Conservation (phyloP, 371 early-diverging fungal genomes). For the Coemansia sp. region DNA sequence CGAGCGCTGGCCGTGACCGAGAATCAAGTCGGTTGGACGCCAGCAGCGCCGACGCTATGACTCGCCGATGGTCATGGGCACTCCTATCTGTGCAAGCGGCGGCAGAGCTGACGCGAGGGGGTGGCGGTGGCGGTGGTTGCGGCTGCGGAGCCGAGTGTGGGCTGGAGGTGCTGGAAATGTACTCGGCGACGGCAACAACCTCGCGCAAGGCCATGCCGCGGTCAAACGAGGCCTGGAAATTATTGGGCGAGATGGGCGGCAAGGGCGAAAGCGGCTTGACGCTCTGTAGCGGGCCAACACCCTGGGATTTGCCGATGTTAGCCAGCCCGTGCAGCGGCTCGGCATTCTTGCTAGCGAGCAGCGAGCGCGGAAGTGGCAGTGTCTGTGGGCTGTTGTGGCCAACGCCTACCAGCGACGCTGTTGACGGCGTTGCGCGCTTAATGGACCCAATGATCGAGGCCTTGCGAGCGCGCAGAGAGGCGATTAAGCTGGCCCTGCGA, state of each 20-base stretch:
- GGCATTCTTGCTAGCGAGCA: too few species aligned
- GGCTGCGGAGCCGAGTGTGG: slow-evolving; percentile 15
- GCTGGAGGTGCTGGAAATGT: too few species aligned
- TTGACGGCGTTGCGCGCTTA: slow-evolving; percentile 23
- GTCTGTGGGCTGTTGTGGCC: not conserved
- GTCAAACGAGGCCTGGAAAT: slow-evolving; percentile 46
- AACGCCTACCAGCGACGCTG: not conserved
- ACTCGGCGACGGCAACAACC: too few species aligned
- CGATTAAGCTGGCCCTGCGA: slow-evolving; percentile 11
- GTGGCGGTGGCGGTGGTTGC: not conserved
- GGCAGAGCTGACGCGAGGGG: slow-evolving; percentile 28
- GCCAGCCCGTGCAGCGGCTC: slow-evolving; percentile 11
- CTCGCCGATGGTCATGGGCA: slow-evolving; percentile 13
- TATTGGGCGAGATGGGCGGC: slow-evolving; percentile 43
- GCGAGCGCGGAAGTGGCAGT: not conserved
- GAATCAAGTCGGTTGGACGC: not conserved
- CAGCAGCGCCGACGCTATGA: slow-evolving; percentile 20
- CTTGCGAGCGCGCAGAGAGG: slow-evolving; percentile 36
- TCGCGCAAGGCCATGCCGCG: slow-evolving; percentile 40
- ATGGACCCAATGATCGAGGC: slow-evolving; percentile 40
- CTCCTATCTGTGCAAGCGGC: not conserved
- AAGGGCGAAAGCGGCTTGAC: slow-evolving; percentile 40
- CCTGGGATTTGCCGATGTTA: too few species aligned
- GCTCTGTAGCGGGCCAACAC: slow-evolving; percentile 9
- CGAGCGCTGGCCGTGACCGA: not conserved